Base-by-base conservation (phyloP, 129 eudicot species). In the Artemisia tridentata region DNA sequence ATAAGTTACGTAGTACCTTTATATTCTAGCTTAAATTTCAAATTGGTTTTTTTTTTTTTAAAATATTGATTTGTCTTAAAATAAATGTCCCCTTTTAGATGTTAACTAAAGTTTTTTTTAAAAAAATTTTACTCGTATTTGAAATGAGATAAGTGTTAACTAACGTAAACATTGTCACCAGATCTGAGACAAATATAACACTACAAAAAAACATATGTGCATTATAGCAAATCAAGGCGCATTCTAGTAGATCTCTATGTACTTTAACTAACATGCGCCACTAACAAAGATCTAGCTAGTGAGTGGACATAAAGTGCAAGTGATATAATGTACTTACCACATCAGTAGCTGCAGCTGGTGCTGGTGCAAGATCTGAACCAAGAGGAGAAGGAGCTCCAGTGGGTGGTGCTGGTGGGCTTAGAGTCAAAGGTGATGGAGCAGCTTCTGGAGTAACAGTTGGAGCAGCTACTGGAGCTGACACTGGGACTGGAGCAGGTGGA, bases 381-480 rank as follows among this genome's bases (percentile, higher is more conserved):
- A 50, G 43, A 2, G 95, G 95, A 17, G 77, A 74, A 41, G 91
- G 95, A 78, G 91, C 83, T 59, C 84, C 88, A 18, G 75, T 73
- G 11, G 91, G 91, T 0, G 95, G 95, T 23, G 86, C 75, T 0
- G 95, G 95, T 43, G 95, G 95, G 31, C 92, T 76, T 27, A 15
- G 25, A 18, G 72, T n/a, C 12, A 81, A 75, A 2, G 92, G 80
- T 21, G 83, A 83, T 0, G 86, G 70, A 1, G 92, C 83, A 27
- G 88, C 73, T 13, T 58, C 23, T 0, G 88, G 75, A 55, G 54
- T 50, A 13, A 45, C 67, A 16, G 73, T 63, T 1, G 84, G 84
- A 34, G 88, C 69, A 20, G 81, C 67, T 19, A 73, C 84, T 0
- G 85, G 82, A 11, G 77, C 79, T 0, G 76, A 47, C 8, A 77